Percentiles rank a stretch among this genome's conserved stretches.
Conservation (phyloP, 257 asterid species). For the Penstemon barbatus region DNA sequence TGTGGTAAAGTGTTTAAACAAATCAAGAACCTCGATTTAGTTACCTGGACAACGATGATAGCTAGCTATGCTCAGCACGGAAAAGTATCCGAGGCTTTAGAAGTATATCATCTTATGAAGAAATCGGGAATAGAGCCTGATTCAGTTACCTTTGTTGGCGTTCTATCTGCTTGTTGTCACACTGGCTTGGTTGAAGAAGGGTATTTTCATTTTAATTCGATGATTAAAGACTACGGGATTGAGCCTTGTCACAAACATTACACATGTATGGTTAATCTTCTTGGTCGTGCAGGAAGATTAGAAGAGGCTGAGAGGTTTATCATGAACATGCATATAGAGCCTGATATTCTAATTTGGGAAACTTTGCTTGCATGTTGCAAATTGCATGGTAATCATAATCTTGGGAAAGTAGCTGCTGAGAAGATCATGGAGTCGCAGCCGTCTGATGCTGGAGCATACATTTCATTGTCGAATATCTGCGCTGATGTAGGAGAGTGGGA, state of each 20-base stretch:
- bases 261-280: slow-evolving; percentile 76
- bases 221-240: slow-evolving; percentile 61
- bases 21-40: slow-evolving; percentile 52
- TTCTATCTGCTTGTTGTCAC: slow-evolving; percentile 81
- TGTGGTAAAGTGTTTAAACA: slow-evolving; percentile 51
- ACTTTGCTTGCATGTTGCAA: slow-evolving; percentile 77
- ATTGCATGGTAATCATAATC: slow-evolving; percentile 53
- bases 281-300: slow-evolving; percentile 76
- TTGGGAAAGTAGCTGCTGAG: slow-evolving; percentile 61
- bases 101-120: slow-evolving; percentile 60
- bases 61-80: slow-evolving; percentile 79
- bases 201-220: slow-evolving; percentile 60
- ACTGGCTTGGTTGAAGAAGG: slow-evolving; percentile 80
- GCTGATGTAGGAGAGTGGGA: slow-evolving; percentile 89
- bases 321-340: slow-evolving; percentile 53
- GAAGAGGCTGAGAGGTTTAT: slow-evolving; percentile 72
- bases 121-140: slow-evolving; percentile 58
- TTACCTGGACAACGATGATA: slow-evolving; percentile 67
- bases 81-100: slow-evolving; percentile 63
- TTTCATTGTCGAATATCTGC: slow-evolving; percentile 61
- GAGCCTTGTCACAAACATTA: slow-evolving; percentile 69
- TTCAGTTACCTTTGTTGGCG: slow-evolving; percentile 51
- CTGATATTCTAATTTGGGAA: slow-evolving; percentile 63
- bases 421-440: slow-evolving; percentile 61
- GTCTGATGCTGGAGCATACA: slow-evolving; percentile 52